Conservation (phyloP, 306 rosid species). For the Castanospermum australe region DNA sequence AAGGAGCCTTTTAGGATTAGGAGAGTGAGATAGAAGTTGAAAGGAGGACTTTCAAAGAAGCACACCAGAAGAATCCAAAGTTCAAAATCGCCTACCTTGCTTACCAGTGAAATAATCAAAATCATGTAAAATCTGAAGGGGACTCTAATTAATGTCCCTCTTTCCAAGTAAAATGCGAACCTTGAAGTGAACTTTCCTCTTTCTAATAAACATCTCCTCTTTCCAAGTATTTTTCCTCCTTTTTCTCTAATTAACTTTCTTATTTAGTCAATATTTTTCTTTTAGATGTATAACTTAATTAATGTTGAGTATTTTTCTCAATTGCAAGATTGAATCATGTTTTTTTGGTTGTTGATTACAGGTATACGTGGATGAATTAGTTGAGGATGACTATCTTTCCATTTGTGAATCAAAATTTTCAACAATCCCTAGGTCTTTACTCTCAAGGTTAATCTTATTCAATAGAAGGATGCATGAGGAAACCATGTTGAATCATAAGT, state of each 20-base stretch:
- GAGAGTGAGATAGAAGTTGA: too few relatives aligned
- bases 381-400: conserved; percentile 72
- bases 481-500: conserved; percentile 61
- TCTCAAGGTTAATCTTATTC: conserved; percentile 64
- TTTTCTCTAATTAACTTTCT: neutral
- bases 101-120: neutral
- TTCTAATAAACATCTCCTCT: neutral
- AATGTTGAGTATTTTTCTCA: neutral
- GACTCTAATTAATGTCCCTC: neutral
- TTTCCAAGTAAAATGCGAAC: neutral
- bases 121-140: neutral
- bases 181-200: neutral
- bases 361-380: conserved; percentile 92
- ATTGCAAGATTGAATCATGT: neutral
- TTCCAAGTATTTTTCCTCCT: neutral
- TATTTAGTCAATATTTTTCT: neutral
- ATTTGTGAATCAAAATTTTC: conserved; percentile 79
- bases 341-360: conserved; percentile 41
- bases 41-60: neutral
- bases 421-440: conserved; percentile 49
- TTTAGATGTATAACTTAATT: neutral
- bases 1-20: too few relatives aligned
- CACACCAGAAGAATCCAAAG: neutral
- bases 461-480: conserved; percentile 83
- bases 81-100: neutral